These are phyloP conservation scores for Puccinia polysora DNA, from an alignment of 1,284 basidiomycete species.

Conservation along the genomic window DNA sequence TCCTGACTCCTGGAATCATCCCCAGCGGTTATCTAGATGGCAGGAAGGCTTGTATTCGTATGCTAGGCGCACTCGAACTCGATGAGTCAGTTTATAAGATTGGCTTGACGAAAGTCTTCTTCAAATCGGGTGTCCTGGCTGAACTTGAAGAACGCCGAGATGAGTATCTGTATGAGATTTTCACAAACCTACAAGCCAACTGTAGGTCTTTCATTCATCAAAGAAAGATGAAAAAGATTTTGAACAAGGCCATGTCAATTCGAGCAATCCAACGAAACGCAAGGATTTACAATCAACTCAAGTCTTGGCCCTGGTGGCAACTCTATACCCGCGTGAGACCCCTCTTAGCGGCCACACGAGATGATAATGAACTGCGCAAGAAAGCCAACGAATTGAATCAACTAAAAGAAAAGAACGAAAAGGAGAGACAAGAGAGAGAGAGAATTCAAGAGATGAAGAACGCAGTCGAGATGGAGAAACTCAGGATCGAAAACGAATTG, in stretches of 20 bases:
- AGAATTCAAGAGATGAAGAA: constrained; percentile 72
- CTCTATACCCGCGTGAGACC: constrained; percentile 90
- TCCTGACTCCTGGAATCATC: constrained; percentile 86
- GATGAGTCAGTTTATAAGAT: constrained; percentile 81
- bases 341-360: constrained; percentile 81
- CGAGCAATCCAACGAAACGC: constrained; percentile 92
- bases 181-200: constrained; percentile 79
- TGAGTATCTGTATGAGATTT: constrained; percentile 76
- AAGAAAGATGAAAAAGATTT: constrained; percentile 87
- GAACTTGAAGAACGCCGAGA: constrained; percentile 93
- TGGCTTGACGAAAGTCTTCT: constrained; percentile 96
- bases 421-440: constrained; percentile 73
- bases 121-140: constrained; percentile 97
- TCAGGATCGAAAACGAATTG: constrained; percentile 72
- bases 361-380: constrained; percentile 82
- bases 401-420: constrained; percentile 75
- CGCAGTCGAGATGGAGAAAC: constrained; percentile 73
- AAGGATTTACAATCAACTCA: constrained; percentile 76
- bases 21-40: constrained; percentile 96
- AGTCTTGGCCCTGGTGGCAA: constrained; percentile 99
- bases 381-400: constrained; percentile 81
- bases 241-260: constrained; percentile 86
- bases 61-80: constrained; percentile 83
- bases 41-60: constrained; percentile 84
- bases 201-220: constrained; percentile 80